phyloP scores from a whole-genome alignment of 306 rosid species.

The Sechiopsis laciniata region DNA sequence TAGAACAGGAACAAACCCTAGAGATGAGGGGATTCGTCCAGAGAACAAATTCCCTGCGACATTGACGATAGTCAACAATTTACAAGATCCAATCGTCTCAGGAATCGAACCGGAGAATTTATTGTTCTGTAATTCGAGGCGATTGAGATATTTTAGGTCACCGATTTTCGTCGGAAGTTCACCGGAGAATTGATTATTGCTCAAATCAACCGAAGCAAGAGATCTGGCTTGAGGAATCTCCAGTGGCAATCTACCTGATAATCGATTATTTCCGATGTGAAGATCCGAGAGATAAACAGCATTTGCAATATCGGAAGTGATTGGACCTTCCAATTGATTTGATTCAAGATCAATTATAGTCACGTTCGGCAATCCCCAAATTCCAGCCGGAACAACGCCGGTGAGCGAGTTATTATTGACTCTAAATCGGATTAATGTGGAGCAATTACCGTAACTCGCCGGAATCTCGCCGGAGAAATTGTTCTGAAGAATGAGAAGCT shows the following conservation, averaged over 20 bases:
- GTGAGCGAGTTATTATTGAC: slow-evolving; percentile 66
- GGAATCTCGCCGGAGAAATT: slow-evolving; percentile 79
- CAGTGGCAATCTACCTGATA: slow-evolving; percentile 54
- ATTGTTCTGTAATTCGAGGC: slow-evolving; percentile 50
- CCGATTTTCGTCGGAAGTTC: slow-evolving; percentile 52
- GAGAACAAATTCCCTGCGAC: slow-evolving; percentile 48
- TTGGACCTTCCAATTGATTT: slow-evolving; percentile 55
- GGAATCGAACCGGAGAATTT: slow-evolving; percentile 57
- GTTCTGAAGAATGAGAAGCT: slow-evolving; percentile 57
- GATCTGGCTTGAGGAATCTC: slow-evolving; percentile 51
- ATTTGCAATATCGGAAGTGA: slow-evolving; percentile 44
- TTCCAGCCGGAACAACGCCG: slow-evolving; percentile 51
- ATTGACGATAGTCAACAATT: slow-evolving; percentile 43
- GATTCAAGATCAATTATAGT: slow-evolving; percentile 48
- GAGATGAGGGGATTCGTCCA: slow-evolving; percentile 48
- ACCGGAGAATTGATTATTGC: slow-evolving; percentile 52
- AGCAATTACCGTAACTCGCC: slow-evolving; percentile 43
- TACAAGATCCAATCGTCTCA: slow-evolving; percentile 49
- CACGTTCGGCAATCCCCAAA: slow-evolving; percentile 70
- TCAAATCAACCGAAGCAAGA: slow-evolving; percentile 41
- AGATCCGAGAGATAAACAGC: slow-evolving; percentile 47
- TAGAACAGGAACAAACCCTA: slow-evolving; percentile 51
- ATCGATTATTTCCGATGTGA: slow-evolving; percentile 36
- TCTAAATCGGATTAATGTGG: slow-evolving; percentile 46
- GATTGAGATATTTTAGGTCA: slow-evolving; percentile 42